phyloP scores from a whole-genome alignment of 2,329 filamentous ascomycete species.

The Penicillium polonicum region DNA sequence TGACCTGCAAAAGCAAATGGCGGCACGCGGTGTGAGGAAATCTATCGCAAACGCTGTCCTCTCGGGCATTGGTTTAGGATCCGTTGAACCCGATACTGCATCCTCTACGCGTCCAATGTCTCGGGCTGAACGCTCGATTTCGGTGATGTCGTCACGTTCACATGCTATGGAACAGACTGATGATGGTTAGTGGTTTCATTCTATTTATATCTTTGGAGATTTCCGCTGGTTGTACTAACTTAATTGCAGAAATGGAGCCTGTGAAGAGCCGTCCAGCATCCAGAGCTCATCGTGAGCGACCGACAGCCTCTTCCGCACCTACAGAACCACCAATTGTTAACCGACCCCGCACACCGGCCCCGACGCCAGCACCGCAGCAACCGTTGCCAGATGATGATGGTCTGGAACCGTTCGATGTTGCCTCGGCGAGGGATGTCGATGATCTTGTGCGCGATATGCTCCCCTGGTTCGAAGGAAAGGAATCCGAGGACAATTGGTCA shows the following conservation, averaged over 20 bases:
- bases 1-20: constrained; percentile 82
- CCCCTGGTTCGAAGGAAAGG: constrained; percentile 77
- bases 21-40: constrained; percentile 78
- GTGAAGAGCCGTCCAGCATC: constrained; percentile 21
- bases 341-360: constrained; percentile 20
- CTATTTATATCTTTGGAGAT: not conserved
- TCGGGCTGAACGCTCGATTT: constrained; percentile 32
- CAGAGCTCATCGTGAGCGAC: constrained; percentile 22
- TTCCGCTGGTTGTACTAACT: constrained; percentile 2
- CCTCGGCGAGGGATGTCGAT: constrained; percentile 83
- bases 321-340: constrained; percentile 37
- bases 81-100: constrained; percentile 26
- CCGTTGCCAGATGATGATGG: constrained; percentile 59
- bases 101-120: constrained; percentile 28
- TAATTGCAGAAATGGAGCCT: constrained; percentile 17
- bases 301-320: constrained; percentile 12
- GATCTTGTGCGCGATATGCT: constrained; percentile 82
- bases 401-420: constrained; percentile 79
- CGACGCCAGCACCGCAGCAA: constrained; percentile 9
- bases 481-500: constrained; percentile 89
- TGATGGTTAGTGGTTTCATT: constrained; percentile 19
- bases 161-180: constrained; percentile 23
- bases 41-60: constrained; percentile 82
- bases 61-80: constrained; percentile 63
- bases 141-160: constrained; percentile 33